Conservation (phyloP, 805 yeast species). For the Barnettozyma populi region DNA sequence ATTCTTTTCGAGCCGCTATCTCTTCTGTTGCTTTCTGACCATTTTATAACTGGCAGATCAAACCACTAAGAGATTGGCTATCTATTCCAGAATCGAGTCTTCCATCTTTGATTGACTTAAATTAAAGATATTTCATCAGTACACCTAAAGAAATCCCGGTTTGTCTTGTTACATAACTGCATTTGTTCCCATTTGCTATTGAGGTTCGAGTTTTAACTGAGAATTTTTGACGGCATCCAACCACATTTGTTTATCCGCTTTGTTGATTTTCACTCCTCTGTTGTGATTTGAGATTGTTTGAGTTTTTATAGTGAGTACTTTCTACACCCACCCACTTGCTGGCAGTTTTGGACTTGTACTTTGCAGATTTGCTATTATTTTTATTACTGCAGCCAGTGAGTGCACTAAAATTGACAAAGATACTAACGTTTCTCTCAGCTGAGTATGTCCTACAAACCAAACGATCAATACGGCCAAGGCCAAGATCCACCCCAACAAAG, state of each 20-base stretch:
- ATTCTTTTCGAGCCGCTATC: not conserved
- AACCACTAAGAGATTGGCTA: not conserved
- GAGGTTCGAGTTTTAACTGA: not conserved
- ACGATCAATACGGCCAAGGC: constrained; percentile 10
- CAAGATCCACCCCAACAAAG: constrained; percentile 6
- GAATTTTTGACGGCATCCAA: not conserved
- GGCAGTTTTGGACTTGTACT: too few relatives aligned
- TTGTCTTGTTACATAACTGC: too few relatives aligned
- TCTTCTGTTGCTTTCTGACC: not conserved
- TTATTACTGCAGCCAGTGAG: too few relatives aligned
- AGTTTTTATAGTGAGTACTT: not conserved
- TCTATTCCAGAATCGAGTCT: not conserved
- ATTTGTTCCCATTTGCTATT: not conserved
- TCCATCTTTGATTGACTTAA: not conserved
- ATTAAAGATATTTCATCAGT: not conserved
- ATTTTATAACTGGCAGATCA: not conserved
- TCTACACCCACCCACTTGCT: not conserved
- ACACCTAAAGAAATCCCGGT: not conserved
- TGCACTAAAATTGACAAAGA: not conserved
- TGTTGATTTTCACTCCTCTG: not conserved
- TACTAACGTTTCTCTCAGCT: not conserved
- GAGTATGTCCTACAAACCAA: constrained; percentile 1
- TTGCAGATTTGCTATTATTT: too few relatives aligned
- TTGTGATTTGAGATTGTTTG: not conserved
- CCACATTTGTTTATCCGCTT: not conserved